Evolutionary conservation across 2,329 filamentous ascomycete genomes (phyloP).

Genomic region (Paraconiothyrium brasiliense): DNA sequence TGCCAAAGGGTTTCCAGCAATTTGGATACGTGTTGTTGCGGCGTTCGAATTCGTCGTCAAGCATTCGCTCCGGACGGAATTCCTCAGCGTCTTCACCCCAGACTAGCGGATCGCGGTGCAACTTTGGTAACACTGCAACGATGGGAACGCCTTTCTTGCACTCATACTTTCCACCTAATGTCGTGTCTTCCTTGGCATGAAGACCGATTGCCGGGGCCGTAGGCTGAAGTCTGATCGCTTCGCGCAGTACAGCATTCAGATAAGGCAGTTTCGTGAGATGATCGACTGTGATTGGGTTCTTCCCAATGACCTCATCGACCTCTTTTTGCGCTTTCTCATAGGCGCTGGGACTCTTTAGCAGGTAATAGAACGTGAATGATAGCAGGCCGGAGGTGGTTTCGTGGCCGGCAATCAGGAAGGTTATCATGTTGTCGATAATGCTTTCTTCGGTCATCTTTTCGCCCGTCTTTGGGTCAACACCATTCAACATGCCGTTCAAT

Average conservation of each 20-base stretch:
- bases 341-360: conserved; percentile 61
- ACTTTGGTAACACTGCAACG: conserved; percentile 40
- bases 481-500: conserved; percentile 67
- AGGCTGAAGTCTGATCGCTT: conserved; percentile 64
- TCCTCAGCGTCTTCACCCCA: conserved; percentile 57
- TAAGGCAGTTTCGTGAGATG: conserved; percentile 64
- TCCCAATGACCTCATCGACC: conserved; percentile 62
- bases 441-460: conserved; percentile 66
- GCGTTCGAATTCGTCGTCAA: conserved; percentile 53
- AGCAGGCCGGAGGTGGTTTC: conserved; percentile 51
- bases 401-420: conserved; percentile 67
- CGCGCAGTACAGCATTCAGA: conserved; percentile 63
- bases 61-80: conserved; percentile 60
- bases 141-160: conserved; percentile 47
- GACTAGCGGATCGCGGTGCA: conserved; percentile 54
- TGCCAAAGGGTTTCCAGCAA: conserved; percentile 65
- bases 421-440: conserved; percentile 74
- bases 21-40: conserved; percentile 52
- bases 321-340: conserved; percentile 63
- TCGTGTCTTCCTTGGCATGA: conserved; percentile 43
- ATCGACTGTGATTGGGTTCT: conserved; percentile 55
- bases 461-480: conserved; percentile 69
- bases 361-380: conserved; percentile 60
- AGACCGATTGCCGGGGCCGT: conserved; percentile 62
- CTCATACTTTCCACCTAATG: conserved; percentile 50